Percentiles rank a stretch among this genome's conserved stretches.
Conservation (phyloP, 148 eudicot species). For the Drosera capensis region DNA sequence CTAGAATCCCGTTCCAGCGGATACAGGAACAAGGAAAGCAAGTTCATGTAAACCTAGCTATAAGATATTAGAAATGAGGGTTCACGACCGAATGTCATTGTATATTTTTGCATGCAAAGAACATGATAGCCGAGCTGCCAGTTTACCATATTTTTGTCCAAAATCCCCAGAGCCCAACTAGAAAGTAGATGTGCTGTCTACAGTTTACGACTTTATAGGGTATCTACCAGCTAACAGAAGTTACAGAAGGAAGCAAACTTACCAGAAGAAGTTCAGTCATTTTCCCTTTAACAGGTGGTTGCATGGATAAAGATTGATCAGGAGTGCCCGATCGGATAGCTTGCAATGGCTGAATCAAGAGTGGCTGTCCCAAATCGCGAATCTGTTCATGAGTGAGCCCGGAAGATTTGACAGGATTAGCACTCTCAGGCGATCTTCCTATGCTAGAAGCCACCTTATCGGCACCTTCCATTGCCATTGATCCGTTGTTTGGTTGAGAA, state of each 20-base stretch:
- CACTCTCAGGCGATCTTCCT: conserved; percentile 1
- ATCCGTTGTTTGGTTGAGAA: conserved; percentile 16
- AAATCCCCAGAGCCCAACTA: too few species aligned
- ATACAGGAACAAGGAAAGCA: too few species aligned
- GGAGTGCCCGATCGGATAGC: conserved; percentile 18
- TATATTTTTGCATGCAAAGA: too few species aligned
- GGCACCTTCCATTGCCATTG: conserved; percentile 8
- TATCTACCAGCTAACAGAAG: too few species aligned
- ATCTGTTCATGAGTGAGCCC: conserved; percentile 16
- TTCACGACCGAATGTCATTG: too few species aligned
- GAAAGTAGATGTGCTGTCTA: too few species aligned
- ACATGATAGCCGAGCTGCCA: too few species aligned
- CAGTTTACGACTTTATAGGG: too few species aligned
- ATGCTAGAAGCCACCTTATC: background rate
- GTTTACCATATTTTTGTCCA: too few species aligned
- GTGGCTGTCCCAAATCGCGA: conserved; percentile 35
- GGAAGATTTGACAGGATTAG: conserved; percentile 13
- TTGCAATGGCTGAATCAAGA: conserved; percentile 41
- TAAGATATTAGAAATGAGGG: too few species aligned
- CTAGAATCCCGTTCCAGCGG: too few species aligned
- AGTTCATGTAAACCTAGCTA: too few species aligned
- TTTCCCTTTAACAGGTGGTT: conserved; percentile 42
- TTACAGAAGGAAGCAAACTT: conserved; percentile 14
- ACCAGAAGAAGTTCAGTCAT: conserved; percentile 87
- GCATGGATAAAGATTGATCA: conserved; percentile 16